These are phyloP conservation scores for Groenewaldozyma auringiensis DNA, from an alignment of 1,139 yeast genomes.

Conservation along the genomic window DNA sequence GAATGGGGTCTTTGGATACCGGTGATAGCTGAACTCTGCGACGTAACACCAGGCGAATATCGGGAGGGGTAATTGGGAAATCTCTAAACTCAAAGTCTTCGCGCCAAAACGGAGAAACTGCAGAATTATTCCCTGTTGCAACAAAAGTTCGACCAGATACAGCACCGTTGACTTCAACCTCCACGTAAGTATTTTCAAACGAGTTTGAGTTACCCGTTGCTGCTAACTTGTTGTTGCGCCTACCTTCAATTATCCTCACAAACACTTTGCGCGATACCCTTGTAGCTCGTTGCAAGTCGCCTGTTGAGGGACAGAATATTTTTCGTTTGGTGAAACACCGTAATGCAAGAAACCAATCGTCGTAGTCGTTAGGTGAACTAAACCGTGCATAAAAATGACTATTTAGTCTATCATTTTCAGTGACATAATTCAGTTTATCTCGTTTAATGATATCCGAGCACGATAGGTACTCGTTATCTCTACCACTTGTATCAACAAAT, in stretches of 20 bases:
- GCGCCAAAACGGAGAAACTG: constrained; percentile 54
- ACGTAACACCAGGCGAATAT: constrained; percentile 18
- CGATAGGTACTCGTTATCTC: too few species aligned
- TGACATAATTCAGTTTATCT: constrained; percentile 5
- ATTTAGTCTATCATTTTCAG: constrained; percentile 6
- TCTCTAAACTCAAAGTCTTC: constrained; percentile 46
- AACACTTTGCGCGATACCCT: constrained; percentile 50
- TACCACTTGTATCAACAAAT: constrained; percentile 17
- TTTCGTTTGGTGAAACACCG: constrained; percentile 61
- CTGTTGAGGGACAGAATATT: constrained; percentile 35
- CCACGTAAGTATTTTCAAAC: constrained; percentile 37
- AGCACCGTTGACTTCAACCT: constrained; percentile 46
- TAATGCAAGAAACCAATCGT: constrained; percentile 77
- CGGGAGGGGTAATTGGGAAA: constrained; percentile 22
- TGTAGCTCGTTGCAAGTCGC: constrained; percentile 30
- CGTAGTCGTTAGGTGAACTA: constrained; percentile 63
- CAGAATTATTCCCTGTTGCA: constrained; percentile 31
- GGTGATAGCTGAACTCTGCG: constrained; percentile 24
- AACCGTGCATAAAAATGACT: constrained; percentile 41
- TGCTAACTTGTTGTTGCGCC: constrained; percentile 16
- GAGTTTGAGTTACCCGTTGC: constrained; percentile 13
- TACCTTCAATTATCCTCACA: constrained; percentile 63
- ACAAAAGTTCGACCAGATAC: constrained; percentile 53
- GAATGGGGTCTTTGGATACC: constrained; percentile 28
- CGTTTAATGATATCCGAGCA: constrained; percentile 12